Conservation (phyloP, 2,329 filamentous ascomycete genomes). For the Diaporthe longicolla region DNA sequence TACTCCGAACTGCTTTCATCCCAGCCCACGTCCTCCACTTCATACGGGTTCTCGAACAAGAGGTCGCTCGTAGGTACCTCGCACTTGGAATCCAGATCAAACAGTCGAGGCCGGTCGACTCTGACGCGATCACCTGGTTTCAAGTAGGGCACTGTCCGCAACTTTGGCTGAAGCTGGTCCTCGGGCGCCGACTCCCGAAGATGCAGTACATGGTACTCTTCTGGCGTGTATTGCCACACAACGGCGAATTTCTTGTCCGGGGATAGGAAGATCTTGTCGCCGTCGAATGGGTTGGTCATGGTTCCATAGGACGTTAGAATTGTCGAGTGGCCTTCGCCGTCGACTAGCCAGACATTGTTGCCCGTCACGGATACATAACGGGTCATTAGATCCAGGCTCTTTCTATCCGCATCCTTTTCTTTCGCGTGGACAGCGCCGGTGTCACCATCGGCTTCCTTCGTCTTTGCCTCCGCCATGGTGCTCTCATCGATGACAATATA, state of each 20-base stretch:
- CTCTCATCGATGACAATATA: neutral
- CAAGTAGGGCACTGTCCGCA: neutral
- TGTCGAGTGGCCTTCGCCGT: neutral
- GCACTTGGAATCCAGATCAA: neutral
- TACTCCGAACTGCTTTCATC: neutral
- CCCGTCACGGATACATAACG: neutral
- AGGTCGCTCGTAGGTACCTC: neutral
- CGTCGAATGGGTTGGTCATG: neutral
- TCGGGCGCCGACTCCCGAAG: constrained; percentile 4
- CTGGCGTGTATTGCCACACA: constrained; percentile 4
- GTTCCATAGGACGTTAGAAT: neutral
- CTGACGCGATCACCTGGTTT: constrained; percentile 15
- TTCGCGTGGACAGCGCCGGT: neutral
- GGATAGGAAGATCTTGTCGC: neutral
- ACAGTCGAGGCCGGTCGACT: constrained; percentile 1
- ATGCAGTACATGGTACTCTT: neutral
- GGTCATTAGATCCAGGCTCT: neutral
- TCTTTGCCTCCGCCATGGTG: neutral
- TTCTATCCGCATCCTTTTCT: neutral
- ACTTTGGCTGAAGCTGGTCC: neutral
- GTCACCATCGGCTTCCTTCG: neutral
- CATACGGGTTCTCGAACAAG: constrained; percentile 4
- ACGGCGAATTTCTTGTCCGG: neutral
- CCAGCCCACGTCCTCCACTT: neutral
- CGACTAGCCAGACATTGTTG: neutral